Evolutionary conservation across 2,329 filamentous ascomycete species (phyloP).

Genomic region (Fonsecaea erecta): DNA sequence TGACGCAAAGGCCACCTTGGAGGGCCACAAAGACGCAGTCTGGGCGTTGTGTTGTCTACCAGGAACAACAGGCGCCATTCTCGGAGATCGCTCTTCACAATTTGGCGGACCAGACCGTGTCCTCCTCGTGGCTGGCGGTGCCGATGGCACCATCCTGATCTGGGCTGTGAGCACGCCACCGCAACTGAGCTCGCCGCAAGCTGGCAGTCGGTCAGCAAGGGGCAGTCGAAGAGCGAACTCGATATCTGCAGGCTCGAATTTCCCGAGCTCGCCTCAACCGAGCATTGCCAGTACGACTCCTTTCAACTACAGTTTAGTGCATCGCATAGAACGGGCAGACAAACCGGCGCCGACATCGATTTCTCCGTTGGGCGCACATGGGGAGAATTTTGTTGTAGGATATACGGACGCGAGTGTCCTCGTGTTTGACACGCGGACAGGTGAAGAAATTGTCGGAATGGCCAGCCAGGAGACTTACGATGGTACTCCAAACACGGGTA

Average conservation of each 20-base stretch:
- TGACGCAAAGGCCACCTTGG: constrained; percentile 90
- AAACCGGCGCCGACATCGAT: constrained; percentile 83
- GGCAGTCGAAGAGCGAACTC: constrained; percentile 87
- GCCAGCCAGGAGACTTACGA: constrained; percentile 93
- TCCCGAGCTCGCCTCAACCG: constrained; percentile 86
- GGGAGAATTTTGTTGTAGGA: constrained; percentile 89
- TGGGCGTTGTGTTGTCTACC: constrained; percentile 95
- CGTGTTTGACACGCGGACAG: constrained; percentile 88
- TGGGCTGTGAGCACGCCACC: constrained; percentile 95
- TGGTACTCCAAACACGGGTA: constrained; percentile 76
- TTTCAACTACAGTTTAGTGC: constrained; percentile 85
- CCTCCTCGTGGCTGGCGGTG: constrained; percentile 85
- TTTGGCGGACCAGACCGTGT: constrained; percentile 85
- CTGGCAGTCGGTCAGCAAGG: constrained; percentile 68
- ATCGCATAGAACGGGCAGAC: constrained; percentile 76
- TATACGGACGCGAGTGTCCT: constrained; percentile 89
- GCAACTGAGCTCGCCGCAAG: constrained; percentile 79
- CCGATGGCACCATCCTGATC: constrained; percentile 87
- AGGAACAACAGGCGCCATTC: constrained; percentile 76
- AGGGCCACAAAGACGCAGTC: constrained; percentile 93
- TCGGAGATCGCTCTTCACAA: constrained; percentile 71
- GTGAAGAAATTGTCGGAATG: constrained; percentile 91
- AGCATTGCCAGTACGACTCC: constrained; percentile 82
- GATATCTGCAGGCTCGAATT: constrained; percentile 91
- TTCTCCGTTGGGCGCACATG: constrained; percentile 78